Conservation (phyloP, 2,329 filamentous ascomycete species). For the Dactylellina cionopaga region DNA sequence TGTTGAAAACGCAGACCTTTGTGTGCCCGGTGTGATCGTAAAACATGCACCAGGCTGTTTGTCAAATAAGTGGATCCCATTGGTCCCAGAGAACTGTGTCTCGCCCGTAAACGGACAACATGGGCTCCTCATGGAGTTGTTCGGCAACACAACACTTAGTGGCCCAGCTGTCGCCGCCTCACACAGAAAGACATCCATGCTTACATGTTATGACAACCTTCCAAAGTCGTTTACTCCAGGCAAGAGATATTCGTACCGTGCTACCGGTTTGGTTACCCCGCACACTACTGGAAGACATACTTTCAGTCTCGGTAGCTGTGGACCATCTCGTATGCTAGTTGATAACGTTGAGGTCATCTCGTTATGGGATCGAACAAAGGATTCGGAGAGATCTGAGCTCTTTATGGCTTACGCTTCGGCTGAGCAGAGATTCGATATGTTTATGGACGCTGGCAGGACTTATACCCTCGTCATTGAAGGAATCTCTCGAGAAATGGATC, state of each 20-base stretch:
- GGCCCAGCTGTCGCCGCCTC: conserved; percentile 53
- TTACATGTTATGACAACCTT: conserved; percentile 58
- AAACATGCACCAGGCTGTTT: conserved; percentile 56
- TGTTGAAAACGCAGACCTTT: conserved; percentile 52
- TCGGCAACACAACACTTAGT: conserved; percentile 56
- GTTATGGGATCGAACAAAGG: conserved; percentile 57
- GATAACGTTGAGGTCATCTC: conserved; percentile 57
- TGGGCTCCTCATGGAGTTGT: conserved; percentile 57
- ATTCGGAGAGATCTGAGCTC: conserved; percentile 57
- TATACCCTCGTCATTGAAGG: conserved; percentile 57
- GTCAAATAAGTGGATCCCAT: conserved; percentile 57
- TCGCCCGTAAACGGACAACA: conserved; percentile 56
- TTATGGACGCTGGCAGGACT: conserved; percentile 56
- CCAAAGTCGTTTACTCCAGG: conserved; percentile 57
- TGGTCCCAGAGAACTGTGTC: conserved; percentile 57
- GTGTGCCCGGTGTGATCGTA: conserved; percentile 54
- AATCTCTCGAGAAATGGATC: conserved; percentile 57
- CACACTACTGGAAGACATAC: conserved; percentile 57
- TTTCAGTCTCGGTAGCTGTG: conserved; percentile 58
- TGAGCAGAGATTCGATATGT: conserved; percentile 56
- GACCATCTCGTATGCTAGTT: conserved; percentile 57
- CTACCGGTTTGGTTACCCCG: conserved; percentile 57
- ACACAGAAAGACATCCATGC: conserved; percentile 56
- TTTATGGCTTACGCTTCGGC: conserved; percentile 58
- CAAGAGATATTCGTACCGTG: conserved; percentile 57